These are phyloP conservation scores for Hypomyces rosellus DNA, from an alignment of 2,329 filamentous ascomycete species.

Conservation along the genomic window DNA sequence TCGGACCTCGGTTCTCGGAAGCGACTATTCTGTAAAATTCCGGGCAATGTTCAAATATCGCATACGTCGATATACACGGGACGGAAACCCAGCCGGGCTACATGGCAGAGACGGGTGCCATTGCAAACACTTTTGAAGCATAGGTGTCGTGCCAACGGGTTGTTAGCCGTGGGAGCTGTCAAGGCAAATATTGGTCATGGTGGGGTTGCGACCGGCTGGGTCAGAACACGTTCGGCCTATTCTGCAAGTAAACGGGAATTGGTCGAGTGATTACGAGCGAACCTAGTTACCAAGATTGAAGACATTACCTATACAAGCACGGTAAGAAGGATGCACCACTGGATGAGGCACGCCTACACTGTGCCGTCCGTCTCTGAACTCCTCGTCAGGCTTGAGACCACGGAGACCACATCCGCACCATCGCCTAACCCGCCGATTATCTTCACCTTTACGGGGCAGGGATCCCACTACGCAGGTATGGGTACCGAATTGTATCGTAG, in stretches of 20 bases:
- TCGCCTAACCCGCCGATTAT: conserved; percentile 10
- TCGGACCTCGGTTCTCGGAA: too few relatives aligned
- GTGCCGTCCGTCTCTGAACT: neutral
- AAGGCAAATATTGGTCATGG: conserved; percentile 64
- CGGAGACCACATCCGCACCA: neutral
- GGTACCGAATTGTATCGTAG: conserved; percentile 23
- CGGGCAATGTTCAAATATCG: too few relatives aligned
- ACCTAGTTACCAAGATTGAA: conserved; percentile 46
- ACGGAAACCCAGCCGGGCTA: too few relatives aligned
- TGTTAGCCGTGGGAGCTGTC: conserved; percentile 53
- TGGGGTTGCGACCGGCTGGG: too few relatives aligned
- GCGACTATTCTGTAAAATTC: too few relatives aligned
- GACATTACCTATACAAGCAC: conserved; percentile 43
- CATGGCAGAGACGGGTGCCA: too few relatives aligned
- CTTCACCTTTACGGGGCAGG: conserved; percentile 43
- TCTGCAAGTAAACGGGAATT: conserved; percentile 51
- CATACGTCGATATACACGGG: too few relatives aligned
- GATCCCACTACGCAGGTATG: conserved; percentile 27
- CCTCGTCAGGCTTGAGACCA: neutral
- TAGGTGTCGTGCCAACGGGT: too few relatives aligned
- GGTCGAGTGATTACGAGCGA: conserved; percentile 34
- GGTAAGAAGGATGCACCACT: conserved; percentile 20
- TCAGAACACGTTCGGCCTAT: conserved; percentile 48
- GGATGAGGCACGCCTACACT: neutral
- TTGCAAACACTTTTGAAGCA: too few relatives aligned